phyloP scores from a whole-genome alignment of 345 rosid genomes.

The Barbarea vulgaris region DNA sequence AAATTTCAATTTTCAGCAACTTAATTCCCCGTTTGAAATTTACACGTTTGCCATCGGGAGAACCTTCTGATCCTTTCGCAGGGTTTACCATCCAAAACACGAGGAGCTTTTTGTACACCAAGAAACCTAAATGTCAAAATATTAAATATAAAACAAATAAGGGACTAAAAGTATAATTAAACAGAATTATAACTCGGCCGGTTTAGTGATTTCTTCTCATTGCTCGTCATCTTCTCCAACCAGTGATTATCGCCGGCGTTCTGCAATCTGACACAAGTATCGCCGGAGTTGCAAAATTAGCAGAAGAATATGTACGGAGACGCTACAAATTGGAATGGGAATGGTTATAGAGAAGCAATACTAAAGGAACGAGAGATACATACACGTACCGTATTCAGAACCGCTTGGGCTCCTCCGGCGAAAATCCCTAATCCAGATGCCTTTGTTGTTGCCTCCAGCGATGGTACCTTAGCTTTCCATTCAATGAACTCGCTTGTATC shows the following conservation, averaged over 20 bases:
- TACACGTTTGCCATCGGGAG: not conserved
- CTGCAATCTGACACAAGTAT: not conserved
- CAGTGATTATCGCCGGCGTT: conserved; percentile 22
- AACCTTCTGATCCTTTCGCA: not conserved
- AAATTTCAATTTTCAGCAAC: no score
- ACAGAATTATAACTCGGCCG: not conserved
- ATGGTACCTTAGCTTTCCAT: conserved; percentile 77
- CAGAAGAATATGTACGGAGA: conserved; percentile 56
- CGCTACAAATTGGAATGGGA: conserved; percentile 81
- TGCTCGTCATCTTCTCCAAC: not conserved
- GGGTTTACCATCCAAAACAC: not conserved
- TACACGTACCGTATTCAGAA: conserved; percentile 73
- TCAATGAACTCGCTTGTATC: conserved; percentile 69
- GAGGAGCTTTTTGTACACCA: not conserved
- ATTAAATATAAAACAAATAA: not conserved
- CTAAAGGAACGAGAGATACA: conserved; percentile 67
- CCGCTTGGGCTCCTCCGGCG: conserved; percentile 75
- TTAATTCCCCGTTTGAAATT: no score
- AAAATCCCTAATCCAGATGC: conserved; percentile 54
- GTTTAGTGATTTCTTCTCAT: not conserved
- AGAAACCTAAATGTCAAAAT: not conserved
- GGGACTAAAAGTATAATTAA: conserved; percentile 1
- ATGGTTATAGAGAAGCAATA: conserved; percentile 66
- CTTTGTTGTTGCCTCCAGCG: conserved; percentile 75
- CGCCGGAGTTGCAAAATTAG: not conserved